Evolutionary conservation across 768 basidiomycete genomes (phyloP).

Genomic region (Boletus pseudo-olivaceus): DNA sequence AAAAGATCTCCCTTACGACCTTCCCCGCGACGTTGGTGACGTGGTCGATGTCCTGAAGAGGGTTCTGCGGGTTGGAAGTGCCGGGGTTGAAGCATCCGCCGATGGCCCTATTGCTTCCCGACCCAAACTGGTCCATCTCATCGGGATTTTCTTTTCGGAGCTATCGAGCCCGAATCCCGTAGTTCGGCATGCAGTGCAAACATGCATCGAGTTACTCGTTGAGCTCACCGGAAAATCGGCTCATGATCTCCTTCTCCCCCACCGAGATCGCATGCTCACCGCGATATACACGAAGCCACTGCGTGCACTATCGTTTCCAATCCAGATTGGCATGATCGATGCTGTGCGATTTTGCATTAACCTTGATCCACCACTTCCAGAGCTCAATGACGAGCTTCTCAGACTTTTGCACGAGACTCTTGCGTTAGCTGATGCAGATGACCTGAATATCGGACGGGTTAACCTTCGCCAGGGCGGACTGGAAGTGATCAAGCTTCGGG

Average conservation of each 20-base stretch:
- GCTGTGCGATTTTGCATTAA: constrained; percentile 92
- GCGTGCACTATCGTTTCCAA: constrained; percentile 87
- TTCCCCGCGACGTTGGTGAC: constrained; percentile 76
- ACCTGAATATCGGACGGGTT: constrained; percentile 73
- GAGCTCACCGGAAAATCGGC: constrained; percentile 67
- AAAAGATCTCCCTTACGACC: constrained; percentile 90
- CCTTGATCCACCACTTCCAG: constrained; percentile 84
- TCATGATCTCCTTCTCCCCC: constrained; percentile 75
- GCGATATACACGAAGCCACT: constrained; percentile 96
- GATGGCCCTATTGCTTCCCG: constrained; percentile 43
- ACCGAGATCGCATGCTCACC: constrained; percentile 83
- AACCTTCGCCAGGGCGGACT: constrained; percentile 71
- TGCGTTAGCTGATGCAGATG: constrained; percentile 94
- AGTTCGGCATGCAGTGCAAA: constrained; percentile 81
- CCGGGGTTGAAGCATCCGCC: constrained; percentile 42
- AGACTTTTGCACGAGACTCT: constrained; percentile 91
- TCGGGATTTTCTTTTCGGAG: constrained; percentile 85
- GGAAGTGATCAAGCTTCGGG: constrained; percentile 85
- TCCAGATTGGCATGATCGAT: constrained; percentile 98
- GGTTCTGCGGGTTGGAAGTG: constrained; percentile 60
- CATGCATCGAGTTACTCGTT: constrained; percentile 74
- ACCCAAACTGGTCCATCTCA: constrained; percentile 62
- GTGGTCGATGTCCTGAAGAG: constrained; percentile 73
- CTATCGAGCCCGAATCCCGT: constrained; percentile 81
- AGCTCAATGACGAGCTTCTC: constrained; percentile 88